Evolutionary conservation across 495 filamentous ascomycete species (phyloP).

Genomic region (Xylaria venustula): DNA sequence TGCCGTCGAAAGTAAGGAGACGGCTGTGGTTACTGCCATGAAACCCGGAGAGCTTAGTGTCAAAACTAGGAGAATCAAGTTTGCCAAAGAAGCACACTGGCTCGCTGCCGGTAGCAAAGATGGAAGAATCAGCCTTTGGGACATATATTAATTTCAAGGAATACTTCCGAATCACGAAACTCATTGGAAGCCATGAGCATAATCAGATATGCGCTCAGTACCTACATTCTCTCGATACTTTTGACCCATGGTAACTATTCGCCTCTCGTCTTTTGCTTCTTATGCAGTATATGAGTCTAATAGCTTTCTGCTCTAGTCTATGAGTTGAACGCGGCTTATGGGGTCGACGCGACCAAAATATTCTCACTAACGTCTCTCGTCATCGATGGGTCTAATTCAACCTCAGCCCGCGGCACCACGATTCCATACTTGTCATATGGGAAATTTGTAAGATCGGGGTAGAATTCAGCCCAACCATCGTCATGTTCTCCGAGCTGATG

Average conservation of each 20-base stretch:
- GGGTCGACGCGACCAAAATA: constrained; percentile 18
- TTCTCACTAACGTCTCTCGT: constrained; percentile 19
- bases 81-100: constrained; percentile 77
- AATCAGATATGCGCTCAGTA: not conserved
- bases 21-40: constrained; percentile 15
- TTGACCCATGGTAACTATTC: not conserved
- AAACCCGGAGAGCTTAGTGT: constrained; percentile 47
- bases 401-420: constrained; percentile 35
- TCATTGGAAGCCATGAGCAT: not conserved
- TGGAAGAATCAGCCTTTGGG: constrained; percentile 94
- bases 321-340: not conserved
- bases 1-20: not conserved
- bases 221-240: no score
- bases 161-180: not conserved
- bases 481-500: constrained; percentile 57
- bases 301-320: not conserved
- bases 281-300: not conserved
- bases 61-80: constrained; percentile 61
- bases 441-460: constrained; percentile 64
- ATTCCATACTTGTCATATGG: constrained; percentile 75
- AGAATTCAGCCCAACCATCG: constrained; percentile 72
- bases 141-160: constrained; percentile 66
- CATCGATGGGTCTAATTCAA: constrained; percentile 39
- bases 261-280: not conserved
- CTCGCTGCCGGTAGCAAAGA: constrained; percentile 89